Evolutionary conservation across 2,329 filamentous ascomycete species (phyloP).

Genomic region (Bipolaris sorokiniana): DNA sequence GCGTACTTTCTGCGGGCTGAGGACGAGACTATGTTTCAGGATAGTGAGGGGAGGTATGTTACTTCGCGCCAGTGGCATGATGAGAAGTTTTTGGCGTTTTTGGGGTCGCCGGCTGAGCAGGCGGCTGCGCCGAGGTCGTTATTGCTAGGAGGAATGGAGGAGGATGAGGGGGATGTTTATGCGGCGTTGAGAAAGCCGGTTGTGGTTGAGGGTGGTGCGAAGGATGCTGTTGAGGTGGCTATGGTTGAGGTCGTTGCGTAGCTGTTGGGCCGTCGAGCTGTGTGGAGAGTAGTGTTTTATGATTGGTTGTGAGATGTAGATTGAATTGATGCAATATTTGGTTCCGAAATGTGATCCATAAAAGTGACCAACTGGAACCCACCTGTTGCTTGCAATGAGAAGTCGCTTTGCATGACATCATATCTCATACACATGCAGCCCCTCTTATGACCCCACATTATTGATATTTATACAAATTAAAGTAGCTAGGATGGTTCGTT

Average conservation of each 20-base stretch:
- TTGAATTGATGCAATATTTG: too few species aligned
- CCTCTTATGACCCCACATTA: too few species aligned
- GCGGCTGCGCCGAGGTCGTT: slow-evolving; percentile 12
- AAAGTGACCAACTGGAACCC: too few species aligned
- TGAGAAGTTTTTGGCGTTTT: slow-evolving; percentile 44
- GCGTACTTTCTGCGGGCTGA: slow-evolving; percentile 65
- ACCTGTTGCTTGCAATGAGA: too few species aligned
- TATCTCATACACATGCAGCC: too few species aligned
- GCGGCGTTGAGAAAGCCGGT: background rate
- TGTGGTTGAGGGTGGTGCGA: background rate
- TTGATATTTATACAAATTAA: too few species aligned
- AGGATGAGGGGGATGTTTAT: slow-evolving; percentile 12
- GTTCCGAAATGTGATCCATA: too few species aligned
- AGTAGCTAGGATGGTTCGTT: too few species aligned
- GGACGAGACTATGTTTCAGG: slow-evolving; percentile 62
- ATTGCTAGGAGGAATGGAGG: slow-evolving; percentile 13
- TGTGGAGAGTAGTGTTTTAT: too few species aligned
- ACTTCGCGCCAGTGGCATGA: slow-evolving; percentile 54
- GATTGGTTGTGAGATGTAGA: too few species aligned
- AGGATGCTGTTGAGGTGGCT: slow-evolving; percentile 4
- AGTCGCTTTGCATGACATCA: too few species aligned
- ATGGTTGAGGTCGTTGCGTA: slow-evolving; percentile 12
- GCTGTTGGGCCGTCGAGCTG: background rate
- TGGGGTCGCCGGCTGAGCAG: slow-evolving; percentile 18
- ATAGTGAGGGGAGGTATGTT: slow-evolving; percentile 61